Conservation (phyloP, 139 green algal species). For the Nannochloris sp. region DNA sequence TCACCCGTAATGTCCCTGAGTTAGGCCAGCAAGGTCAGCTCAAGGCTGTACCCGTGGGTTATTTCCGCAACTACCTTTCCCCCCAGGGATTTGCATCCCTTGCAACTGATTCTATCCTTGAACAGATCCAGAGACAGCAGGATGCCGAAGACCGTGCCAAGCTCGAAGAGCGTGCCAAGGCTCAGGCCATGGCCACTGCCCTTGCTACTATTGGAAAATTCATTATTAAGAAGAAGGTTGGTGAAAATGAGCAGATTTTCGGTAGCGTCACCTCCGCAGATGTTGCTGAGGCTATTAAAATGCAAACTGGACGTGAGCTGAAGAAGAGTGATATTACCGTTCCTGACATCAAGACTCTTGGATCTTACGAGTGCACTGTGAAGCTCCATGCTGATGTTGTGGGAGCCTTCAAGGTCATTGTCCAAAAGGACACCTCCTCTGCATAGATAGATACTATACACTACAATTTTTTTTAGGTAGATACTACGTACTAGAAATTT, state of each 20-base stretch:
- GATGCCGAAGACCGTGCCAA: slow-evolving; percentile 20
- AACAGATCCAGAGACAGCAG: slow-evolving; percentile 17
- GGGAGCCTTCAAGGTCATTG: slow-evolving; percentile 76
- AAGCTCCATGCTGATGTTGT: slow-evolving; percentile 72
- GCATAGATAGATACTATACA: neutral
- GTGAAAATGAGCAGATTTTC: slow-evolving; percentile 80
- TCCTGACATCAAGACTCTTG: slow-evolving; percentile 84
- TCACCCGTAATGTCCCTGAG: slow-evolving; percentile 38
- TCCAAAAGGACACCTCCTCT: slow-evolving; percentile 53
- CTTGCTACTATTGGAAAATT: slow-evolving; percentile 84
- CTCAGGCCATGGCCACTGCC: slow-evolving; percentile 37
- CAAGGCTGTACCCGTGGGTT: slow-evolving; percentile 70
- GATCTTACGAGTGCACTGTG: slow-evolving; percentile 67
- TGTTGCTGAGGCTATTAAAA: slow-evolving; percentile 65
- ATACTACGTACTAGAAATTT: neutral
- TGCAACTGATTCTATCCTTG: slow-evolving; percentile 65
- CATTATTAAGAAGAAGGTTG: slow-evolving; percentile 82
- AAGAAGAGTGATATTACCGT: slow-evolving; percentile 63
- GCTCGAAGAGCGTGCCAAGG: slow-evolving; percentile 62
- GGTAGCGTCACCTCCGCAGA: slow-evolving; percentile 62
- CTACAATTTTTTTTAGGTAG: neutral
- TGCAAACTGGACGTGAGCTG: slow-evolving; percentile 72
- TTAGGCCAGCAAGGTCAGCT: slow-evolving; percentile 64
- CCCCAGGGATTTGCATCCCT: slow-evolving; percentile 61
- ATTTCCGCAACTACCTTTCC: slow-evolving; percentile 74